Conservation (phyloP, 2,329 filamentous ascomycete species). For the Parastagonospora nodorum region DNA sequence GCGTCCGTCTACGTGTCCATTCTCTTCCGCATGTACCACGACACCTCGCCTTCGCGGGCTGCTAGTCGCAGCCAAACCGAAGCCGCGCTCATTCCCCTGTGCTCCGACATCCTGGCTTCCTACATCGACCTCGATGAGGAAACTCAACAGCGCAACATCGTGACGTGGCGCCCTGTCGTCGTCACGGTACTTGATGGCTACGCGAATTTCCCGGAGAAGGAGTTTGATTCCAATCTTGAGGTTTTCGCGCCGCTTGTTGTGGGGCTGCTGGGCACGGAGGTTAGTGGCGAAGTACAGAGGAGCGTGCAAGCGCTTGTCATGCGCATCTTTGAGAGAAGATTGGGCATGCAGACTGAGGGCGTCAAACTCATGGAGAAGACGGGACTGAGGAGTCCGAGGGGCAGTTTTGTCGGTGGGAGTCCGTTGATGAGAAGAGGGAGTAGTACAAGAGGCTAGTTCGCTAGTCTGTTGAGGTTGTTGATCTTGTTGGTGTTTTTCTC, state of each 20-base stretch:
- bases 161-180: constrained; percentile 96
- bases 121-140: constrained; percentile 92
- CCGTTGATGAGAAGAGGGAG: constrained; percentile 19
- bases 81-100: constrained; percentile 88
- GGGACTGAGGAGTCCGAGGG: constrained; percentile 22
- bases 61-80: constrained; percentile 84
- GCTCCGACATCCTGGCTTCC: constrained; percentile 87
- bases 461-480: too few relatives aligned
- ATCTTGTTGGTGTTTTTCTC: too few relatives aligned
- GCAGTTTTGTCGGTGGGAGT: constrained; percentile 24
- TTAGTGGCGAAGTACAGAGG: constrained; percentile 76
- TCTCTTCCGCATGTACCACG: constrained; percentile 95
- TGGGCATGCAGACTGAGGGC: constrained; percentile 18
- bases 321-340: constrained; percentile 72
- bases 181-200: constrained; percentile 96
- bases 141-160: constrained; percentile 93
- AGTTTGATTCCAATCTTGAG: constrained; percentile 78
- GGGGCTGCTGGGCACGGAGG: constrained; percentile 80
- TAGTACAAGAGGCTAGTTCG: neutral
- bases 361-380: constrained; percentile 31
- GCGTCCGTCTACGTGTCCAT: constrained; percentile 96
- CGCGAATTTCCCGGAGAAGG: constrained; percentile 76
- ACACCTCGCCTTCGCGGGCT: constrained; percentile 80
- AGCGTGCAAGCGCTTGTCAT: constrained; percentile 78
- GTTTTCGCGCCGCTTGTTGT: constrained; percentile 87